Base-by-base conservation (phyloP, 2,329 filamentous ascomycete species). In the Fusarium coicis region DNA sequence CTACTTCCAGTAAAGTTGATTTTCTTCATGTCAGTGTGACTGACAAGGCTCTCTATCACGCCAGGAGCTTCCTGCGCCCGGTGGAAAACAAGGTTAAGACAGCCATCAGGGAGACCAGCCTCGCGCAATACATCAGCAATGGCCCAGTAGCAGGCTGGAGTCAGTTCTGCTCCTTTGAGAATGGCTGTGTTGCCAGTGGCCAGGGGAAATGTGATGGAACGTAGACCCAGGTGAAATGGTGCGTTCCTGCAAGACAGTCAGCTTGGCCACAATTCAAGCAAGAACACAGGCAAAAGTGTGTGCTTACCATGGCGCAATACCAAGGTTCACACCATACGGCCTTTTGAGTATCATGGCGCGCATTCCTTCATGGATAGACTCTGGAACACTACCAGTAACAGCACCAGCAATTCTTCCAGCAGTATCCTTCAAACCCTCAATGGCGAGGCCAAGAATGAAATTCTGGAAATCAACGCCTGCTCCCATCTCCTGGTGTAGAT, bases 341-440 rank as follows among this genome's bases (percentile, higher is more conserved):
- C 26, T 64, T 37, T 72, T 72, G 50, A 64, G 52, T 8, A 72
- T 47, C 12, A 72, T 56, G 32, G 70, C 68, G 6, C 58, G 52
- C 67, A 71, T 76, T 15, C 74, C 75, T 7, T 74, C 65, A 7
- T 68, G 60, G 15, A 56, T 67, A 1, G 70, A 77, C 7, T 73
- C 68, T 11, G 81, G 79, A 9, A 81, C 76, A 32, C 61, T 75
- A 11, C 79, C 82, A n/a, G 52, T 50, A 40, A 80, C 53, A 6
- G 72, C 78, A 6, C 61, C 65, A 3, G 70, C 74, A 9, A 84
- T 78, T 28, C 80, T 73, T 1, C 80, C 81, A 2, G 82, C 82
- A 8, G 82, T 79, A 64, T 84, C 82, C 9, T 74, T 76, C 2
- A 83, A 65, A 4, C 81, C 74, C 11, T 81, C 78, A 26, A 78